These are phyloP conservation scores for Pestalotiopsis sp. DNA, from an alignment of 2,329 filamentous ascomycete species.

Conservation along the genomic window DNA sequence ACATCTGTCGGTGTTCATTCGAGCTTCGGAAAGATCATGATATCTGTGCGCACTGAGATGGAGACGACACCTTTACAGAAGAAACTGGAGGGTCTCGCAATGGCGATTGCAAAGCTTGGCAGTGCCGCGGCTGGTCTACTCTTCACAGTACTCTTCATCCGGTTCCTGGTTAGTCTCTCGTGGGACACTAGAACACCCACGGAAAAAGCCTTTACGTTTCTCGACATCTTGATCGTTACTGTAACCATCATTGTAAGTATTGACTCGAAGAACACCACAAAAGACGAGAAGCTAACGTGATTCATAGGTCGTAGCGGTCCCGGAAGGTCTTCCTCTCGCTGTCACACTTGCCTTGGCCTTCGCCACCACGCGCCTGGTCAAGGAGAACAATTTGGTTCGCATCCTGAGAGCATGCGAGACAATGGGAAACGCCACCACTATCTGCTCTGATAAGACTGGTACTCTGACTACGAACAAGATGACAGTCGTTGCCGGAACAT, in stretches of 20 bases:
- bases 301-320: conserved; percentile 60
- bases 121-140: conserved; percentile 71
- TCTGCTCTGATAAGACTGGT: conserved; percentile 81
- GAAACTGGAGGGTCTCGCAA: conserved; percentile 52
- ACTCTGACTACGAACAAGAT: conserved; percentile 76
- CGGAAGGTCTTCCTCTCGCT: conserved; percentile 66
- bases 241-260: conserved; percentile 59
- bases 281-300: background rate
- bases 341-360: conserved; percentile 70
- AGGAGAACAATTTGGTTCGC: conserved; percentile 72
- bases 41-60: conserved; percentile 53
- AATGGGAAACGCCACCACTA: conserved; percentile 73
- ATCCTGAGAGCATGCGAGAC: conserved; percentile 69
- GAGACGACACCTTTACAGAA: conserved; percentile 56
- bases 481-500: conserved; percentile 73
- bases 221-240: conserved; percentile 64
- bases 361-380: conserved; percentile 67
- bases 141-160: conserved; percentile 80
- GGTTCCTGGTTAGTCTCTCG: conserved; percentile 67
- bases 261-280: background rate
- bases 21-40: conserved; percentile 57
- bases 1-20: conserved; percentile 57
- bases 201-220: conserved; percentile 63
- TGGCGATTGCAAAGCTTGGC: conserved; percentile 51
- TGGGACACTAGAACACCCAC: conserved; percentile 47